These are phyloP conservation scores for Tubosaeta sp. DNA, from an alignment of 768 basidiomycete genomes.

Conservation along the genomic window DNA sequence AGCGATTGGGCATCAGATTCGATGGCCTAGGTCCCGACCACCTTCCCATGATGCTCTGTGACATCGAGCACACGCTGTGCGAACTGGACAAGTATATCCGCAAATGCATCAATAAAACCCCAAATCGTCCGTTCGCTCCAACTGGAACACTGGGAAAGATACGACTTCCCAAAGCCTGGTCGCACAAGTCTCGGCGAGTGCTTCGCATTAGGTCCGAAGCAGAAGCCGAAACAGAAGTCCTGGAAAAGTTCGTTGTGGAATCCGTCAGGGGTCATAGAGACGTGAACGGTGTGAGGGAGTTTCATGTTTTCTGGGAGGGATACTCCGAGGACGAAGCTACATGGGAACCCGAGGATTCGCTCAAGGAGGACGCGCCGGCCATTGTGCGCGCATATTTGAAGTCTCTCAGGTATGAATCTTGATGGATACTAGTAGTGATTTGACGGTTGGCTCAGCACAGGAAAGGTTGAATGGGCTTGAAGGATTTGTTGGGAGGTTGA, in stretches of 20 bases:
- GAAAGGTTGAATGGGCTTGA: constrained; percentile 1
- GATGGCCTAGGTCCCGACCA: constrained; percentile 45
- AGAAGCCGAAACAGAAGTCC: constrained; percentile 26
- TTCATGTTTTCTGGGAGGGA: constrained; percentile 52
- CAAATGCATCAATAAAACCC: constrained; percentile 21
- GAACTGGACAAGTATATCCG: constrained; percentile 78
- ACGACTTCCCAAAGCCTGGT: constrained; percentile 54
- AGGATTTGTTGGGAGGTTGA: not conserved
- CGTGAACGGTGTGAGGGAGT: constrained; percentile 36
- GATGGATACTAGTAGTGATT: not conserved
- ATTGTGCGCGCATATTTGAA: constrained; percentile 40
- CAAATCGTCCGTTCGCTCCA: constrained; percentile 37
- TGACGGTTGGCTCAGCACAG: constrained; percentile 1
- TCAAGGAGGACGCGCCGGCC: constrained; percentile 47
- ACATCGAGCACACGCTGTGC: constrained; percentile 76
- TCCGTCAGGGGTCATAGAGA: constrained; percentile 35
- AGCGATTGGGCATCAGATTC: constrained; percentile 52
- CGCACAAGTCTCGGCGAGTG: constrained; percentile 38
- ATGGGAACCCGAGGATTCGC: constrained; percentile 50
- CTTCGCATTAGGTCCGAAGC: constrained; percentile 39
- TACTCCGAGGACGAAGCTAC: constrained; percentile 49
- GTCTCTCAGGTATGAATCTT: constrained; percentile 6
- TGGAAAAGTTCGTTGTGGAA: constrained; percentile 44
- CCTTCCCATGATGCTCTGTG: constrained; percentile 58
- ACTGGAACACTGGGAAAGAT: constrained; percentile 22